Evolutionary conservation across 1,139 yeast species (phyloP).

Genomic region (Nakaseomyces bracarensis): DNA sequence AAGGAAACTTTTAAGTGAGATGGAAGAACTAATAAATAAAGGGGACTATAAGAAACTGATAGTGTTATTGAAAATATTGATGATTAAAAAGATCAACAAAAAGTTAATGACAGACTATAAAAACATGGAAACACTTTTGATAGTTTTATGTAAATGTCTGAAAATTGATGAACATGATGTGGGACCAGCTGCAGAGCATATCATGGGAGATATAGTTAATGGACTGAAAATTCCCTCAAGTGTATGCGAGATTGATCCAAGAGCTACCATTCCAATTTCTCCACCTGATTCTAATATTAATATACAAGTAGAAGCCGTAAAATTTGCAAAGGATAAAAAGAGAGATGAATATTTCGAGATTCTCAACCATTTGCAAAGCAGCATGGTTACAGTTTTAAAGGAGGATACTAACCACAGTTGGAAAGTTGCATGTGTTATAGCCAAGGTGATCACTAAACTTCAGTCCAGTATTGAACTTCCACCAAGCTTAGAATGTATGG

Average conservation of each 20-base stretch:
- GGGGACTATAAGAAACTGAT: conserved; percentile 53
- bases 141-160: conserved; percentile 49
- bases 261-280: conserved; percentile 39
- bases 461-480: conserved; percentile 39
- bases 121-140: conserved; percentile 41
- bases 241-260: conserved; percentile 46
- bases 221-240: conserved; percentile 51
- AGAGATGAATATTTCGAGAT: conserved; percentile 38
- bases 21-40: conserved; percentile 45
- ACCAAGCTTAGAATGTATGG: conserved; percentile 35
- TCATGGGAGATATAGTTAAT: conserved; percentile 42
- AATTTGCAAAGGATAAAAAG: conserved; percentile 51
- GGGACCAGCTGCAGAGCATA: conserved; percentile 43
- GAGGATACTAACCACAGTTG: conserved; percentile 46
- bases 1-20: conserved; percentile 35
- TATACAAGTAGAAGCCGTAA: conserved; percentile 47
- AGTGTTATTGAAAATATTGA: conserved; percentile 56
- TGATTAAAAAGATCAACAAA: conserved; percentile 44
- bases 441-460: conserved; percentile 47
- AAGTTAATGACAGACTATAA: conserved; percentile 52
- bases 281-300: conserved; percentile 58
- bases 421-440: conserved; percentile 53
- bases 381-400: conserved; percentile 31
- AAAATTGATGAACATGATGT: conserved; percentile 52
- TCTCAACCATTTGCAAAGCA: conserved; percentile 39